Evolutionary conservation across 2,329 filamentous ascomycete species (phyloP).

Genomic region (Ophiostoma piceae): DNA sequence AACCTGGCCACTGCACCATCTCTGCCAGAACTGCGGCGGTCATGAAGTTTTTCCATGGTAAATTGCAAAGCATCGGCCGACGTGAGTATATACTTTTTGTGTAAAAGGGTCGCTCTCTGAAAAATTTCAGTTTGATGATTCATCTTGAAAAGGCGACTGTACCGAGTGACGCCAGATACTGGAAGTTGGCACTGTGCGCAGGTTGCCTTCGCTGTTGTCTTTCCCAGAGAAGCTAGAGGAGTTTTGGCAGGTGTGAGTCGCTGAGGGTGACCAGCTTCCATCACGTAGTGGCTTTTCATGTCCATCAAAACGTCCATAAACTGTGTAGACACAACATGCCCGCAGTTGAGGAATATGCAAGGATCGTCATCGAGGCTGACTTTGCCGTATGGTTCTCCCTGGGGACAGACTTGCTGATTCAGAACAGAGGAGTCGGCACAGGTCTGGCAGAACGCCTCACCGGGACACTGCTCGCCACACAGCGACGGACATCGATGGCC

Average conservation of each 20-base stretch:
- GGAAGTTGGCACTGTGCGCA: slow-evolving; percentile 54
- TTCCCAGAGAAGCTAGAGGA: slow-evolving; percentile 6
- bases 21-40: no score
- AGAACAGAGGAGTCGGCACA: slow-evolving; percentile 43
- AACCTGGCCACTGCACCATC: no score
- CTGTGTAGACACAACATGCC: slow-evolving; percentile 56
- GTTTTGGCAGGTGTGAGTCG: background rate
- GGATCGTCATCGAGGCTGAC: slow-evolving; percentile 55
- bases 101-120: slow-evolving; percentile 35
- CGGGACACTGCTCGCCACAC: slow-evolving; percentile 60
- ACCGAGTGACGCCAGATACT: slow-evolving; percentile 48
- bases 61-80: background rate
- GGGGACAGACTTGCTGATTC: slow-evolving; percentile 47
- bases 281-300: slow-evolving; percentile 46
- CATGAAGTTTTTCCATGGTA: background rate
- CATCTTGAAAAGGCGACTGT: slow-evolving; percentile 56
- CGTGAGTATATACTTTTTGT: slow-evolving; percentile 17
- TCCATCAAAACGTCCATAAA: slow-evolving; percentile 58
- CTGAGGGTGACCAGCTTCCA: slow-evolving; percentile 36
- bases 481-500: slow-evolving; percentile 59
- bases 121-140: slow-evolving; percentile 58
- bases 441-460: slow-evolving; percentile 48
- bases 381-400: slow-evolving; percentile 52
- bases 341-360: slow-evolving; percentile 57
- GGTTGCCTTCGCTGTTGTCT: background rate